These are phyloP conservation scores for Physcomitrium patens DNA, from an alignment of 225 moss, liverwort and hornwort genomes.

Conservation along the genomic window DNA sequence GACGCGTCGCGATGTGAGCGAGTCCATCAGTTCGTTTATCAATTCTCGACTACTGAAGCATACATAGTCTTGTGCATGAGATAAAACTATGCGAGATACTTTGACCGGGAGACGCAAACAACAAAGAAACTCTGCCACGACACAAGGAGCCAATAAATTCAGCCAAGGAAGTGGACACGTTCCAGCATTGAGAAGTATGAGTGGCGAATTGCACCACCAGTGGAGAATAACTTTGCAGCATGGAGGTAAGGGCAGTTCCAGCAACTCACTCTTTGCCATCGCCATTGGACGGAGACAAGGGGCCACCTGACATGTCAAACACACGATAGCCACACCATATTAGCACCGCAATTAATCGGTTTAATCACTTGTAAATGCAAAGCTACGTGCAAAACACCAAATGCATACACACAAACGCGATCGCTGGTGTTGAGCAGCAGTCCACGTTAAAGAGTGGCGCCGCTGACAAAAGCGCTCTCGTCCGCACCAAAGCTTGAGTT, in stretches of 20 bases:
- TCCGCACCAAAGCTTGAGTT: slow-evolving; percentile 1
- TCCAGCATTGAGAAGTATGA: background rate
- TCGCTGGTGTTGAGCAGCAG: slow-evolving; percentile 6
- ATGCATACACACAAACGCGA: slow-evolving; percentile 10
- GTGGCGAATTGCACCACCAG: slow-evolving; percentile 6
- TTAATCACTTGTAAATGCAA: slow-evolving; percentile 14
- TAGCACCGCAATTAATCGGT: slow-evolving; percentile 27
- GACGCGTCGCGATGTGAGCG: background rate
- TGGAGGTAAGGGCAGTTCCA: slow-evolving; percentile 7
- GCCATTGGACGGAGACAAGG: slow-evolving; percentile 36
- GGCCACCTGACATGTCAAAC: slow-evolving; percentile 31
- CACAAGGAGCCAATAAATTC: background rate
- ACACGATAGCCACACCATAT: slow-evolving; percentile 27
- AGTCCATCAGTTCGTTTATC: no score
- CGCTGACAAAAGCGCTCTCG: slow-evolving; percentile 10
- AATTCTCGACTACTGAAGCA: background rate
- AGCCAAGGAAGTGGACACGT: slow-evolving; percentile 2
- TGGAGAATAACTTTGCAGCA: slow-evolving; percentile 18
- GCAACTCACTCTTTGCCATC: slow-evolving; percentile 43
- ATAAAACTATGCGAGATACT: slow-evolving; percentile 3
- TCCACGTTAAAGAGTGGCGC: slow-evolving; percentile 5
- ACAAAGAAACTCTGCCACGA: background rate
- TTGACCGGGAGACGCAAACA: background rate
- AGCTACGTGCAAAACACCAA: slow-evolving; percentile 3
- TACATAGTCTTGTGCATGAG: slow-evolving; percentile 17